These are phyloP conservation scores for Populus tremula DNA, from an alignment of 345 rosid genomes.

Conservation along the genomic window DNA sequence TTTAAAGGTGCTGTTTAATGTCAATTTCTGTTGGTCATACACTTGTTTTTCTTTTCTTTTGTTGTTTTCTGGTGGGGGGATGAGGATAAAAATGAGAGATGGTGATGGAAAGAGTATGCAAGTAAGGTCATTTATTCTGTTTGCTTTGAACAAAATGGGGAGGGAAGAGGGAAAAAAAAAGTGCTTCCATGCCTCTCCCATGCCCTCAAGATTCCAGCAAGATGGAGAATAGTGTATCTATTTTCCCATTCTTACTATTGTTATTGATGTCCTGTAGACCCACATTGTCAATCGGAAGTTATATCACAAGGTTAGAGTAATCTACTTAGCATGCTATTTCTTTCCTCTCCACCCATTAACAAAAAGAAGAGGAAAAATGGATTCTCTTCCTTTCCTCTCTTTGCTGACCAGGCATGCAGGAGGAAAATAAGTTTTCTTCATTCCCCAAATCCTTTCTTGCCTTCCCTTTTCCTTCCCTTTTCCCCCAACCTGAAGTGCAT, in stretches of 20 bases:
- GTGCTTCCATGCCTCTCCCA: neutral
- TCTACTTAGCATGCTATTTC: constrained; percentile 2
- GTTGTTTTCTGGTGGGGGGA: neutral
- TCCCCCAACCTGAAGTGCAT: neutral
- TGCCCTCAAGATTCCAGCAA: neutral
- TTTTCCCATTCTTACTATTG: too few relatives aligned
- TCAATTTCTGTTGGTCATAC: constrained; percentile 9
- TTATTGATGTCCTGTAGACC: too few relatives aligned
- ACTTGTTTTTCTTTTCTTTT: neutral
- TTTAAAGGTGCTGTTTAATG: constrained; percentile 58
- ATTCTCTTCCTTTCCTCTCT: neutral
- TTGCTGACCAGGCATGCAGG: neutral
- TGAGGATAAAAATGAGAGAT: too few relatives aligned
- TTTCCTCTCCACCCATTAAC: neutral
- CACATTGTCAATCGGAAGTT: too few relatives aligned
- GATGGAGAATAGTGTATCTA: too few relatives aligned
- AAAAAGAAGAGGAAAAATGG: neutral
- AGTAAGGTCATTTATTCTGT: neutral
- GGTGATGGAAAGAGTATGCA: neutral
- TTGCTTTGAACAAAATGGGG: neutral
- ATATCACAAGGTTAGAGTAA: neutral
- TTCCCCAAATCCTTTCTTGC: neutral
- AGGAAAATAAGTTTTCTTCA: neutral
- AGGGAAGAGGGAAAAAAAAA: neutral
- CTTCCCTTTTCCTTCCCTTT: neutral